Conservation (phyloP, 2,329 filamentous ascomycete species). For the Tolypocladium ovalisporum region DNA sequence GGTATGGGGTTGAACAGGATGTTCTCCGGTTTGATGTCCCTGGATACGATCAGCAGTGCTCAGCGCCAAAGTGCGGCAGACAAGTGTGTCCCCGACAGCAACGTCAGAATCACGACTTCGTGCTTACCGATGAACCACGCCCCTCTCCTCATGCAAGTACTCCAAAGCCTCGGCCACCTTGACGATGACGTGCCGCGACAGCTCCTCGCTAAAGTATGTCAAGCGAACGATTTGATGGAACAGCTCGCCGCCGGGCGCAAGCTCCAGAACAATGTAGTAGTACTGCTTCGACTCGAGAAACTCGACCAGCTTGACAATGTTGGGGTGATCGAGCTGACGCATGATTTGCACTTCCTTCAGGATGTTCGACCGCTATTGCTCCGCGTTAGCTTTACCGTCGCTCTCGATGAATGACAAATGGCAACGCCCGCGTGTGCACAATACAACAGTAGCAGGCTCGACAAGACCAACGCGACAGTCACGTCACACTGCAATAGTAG, state of each 20-base stretch:
- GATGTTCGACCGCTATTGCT: constrained; percentile 80
- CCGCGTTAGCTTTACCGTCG: constrained; percentile 13
- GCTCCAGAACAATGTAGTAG: constrained; percentile 93
- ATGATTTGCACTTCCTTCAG: constrained; percentile 98
- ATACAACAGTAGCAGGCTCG: constrained; percentile 3
- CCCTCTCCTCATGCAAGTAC: constrained; percentile 88
- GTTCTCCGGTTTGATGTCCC: constrained; percentile 98
- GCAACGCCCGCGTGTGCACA: neutral
- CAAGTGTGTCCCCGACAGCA: neutral
- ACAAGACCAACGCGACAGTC: constrained; percentile 15
- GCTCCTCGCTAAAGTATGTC: constrained; percentile 95
- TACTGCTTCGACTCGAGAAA: constrained; percentile 91
- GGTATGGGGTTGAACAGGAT: constrained; percentile 84
- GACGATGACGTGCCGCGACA: constrained; percentile 86
- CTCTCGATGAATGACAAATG: neutral
- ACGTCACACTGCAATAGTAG: constrained; percentile 18
- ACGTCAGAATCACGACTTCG: neutral
- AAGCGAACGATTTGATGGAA: constrained; percentile 98
- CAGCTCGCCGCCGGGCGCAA: constrained; percentile 88
- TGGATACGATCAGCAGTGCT: constrained; percentile 22
- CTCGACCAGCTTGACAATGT: constrained; percentile 87
- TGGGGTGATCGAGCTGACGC: constrained; percentile 91
- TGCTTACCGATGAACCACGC: constrained; percentile 85
- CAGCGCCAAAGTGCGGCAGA: no score
- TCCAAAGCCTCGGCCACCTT: constrained; percentile 92